Evolutionary conservation across 1,139 yeast genomes (phyloP).

Genomic region (Candida sp.): DNA sequence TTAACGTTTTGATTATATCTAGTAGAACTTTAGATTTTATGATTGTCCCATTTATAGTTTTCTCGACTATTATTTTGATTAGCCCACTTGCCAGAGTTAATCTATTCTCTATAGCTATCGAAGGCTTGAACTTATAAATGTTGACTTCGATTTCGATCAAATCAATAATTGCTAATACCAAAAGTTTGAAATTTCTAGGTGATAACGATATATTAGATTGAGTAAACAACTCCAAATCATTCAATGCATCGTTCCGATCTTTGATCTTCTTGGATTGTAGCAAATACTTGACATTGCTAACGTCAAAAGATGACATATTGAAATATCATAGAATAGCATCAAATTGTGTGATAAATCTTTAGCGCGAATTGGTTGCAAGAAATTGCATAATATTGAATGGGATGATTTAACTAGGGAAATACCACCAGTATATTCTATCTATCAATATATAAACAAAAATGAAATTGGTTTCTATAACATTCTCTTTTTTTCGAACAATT

Average conservation of each 20-base stretch:
- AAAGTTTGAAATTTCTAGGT: constrained; percentile 19
- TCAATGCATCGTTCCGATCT: constrained; percentile 52
- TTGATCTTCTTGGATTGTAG: constrained; percentile 45
- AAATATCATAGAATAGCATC: neutral
- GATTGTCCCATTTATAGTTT: constrained; percentile 16
- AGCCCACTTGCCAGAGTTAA: constrained; percentile 38
- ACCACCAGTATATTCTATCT: too few relatives aligned
- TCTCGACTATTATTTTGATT: constrained; percentile 29
- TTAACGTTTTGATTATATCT: constrained; percentile 20
- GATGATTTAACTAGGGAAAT: too few relatives aligned
- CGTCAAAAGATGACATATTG: constrained; percentile 19
- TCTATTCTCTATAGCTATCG: constrained; percentile 33
- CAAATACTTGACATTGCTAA: constrained; percentile 14
- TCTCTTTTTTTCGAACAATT: too few relatives aligned
- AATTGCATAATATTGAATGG: too few relatives aligned
- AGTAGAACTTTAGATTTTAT: constrained; percentile 29
- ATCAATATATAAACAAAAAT: too few relatives aligned
- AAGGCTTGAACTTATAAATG: constrained; percentile 25
- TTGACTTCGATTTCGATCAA: constrained; percentile 39
- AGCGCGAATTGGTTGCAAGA: neutral
- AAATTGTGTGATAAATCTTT: neutral
- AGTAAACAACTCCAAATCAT: constrained; percentile 31
- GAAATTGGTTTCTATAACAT: too few relatives aligned
- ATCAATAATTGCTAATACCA: constrained; percentile 36
- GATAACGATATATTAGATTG: constrained; percentile 17